Evolutionary conservation across 805 yeast species (phyloP).

Genomic region (Saturnispora hagleri): DNA sequence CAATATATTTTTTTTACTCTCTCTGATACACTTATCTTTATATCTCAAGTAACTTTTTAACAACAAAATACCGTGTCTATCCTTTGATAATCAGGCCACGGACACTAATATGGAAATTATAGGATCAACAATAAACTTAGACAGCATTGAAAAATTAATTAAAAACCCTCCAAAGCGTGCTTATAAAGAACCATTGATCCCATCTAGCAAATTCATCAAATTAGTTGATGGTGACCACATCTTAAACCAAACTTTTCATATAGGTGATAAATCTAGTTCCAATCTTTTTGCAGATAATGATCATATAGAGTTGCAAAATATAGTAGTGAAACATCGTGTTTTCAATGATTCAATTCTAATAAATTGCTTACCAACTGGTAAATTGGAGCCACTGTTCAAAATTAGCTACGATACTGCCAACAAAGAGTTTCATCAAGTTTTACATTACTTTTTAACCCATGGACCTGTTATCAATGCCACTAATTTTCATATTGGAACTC

Average conservation of each 20-base stretch:
- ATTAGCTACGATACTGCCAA: neutral
- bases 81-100: neutral
- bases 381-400: constrained; percentile 3
- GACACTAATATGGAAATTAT: neutral
- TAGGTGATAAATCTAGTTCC: neutral
- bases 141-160: neutral
- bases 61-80: neutral
- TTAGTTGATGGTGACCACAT: neutral
- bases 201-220: neutral
- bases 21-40: neutral
- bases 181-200: neutral
- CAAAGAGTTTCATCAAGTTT: neutral
- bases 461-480: constrained; percentile 5
- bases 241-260: neutral
- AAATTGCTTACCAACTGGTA: neutral
- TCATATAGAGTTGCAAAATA: neutral
- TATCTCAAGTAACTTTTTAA: neutral
- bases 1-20: neutral
- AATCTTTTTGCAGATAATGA: neutral
- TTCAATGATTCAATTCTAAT: constrained; percentile 1
- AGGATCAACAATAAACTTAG: neutral
- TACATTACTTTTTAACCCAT: constrained; percentile 4
- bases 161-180: neutral
- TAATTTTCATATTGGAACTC: constrained; percentile 5
- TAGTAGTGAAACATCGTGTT: neutral